Evolutionary conservation across 169 alveolate species (phyloP), one percentile per base, ranked within the genome.

Genomic region (Plasmodium chabaudi): DNA sequence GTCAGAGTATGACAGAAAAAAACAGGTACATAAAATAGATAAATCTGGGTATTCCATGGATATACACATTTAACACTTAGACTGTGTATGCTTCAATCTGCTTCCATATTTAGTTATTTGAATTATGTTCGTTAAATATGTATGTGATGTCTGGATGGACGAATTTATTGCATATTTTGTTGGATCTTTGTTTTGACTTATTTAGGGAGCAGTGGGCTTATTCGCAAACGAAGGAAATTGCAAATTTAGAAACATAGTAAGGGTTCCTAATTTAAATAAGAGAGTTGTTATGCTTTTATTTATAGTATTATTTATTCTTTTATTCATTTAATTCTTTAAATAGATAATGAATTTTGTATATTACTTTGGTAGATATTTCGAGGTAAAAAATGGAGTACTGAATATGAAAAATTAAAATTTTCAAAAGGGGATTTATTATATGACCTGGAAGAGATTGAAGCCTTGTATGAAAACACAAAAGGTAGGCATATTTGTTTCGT

Each of bases 231-330:
- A 61, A 49, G 90, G 90, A 71, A 68, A 69, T 25, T 82, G 90
- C 73, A 82, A 82, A 82, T 82, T 82, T 61, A 67, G 90, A 53
- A 82, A 82, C 60, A 68, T 82, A 13, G 90, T 82, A 82, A 82
- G 59, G 49, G 5, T 68, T 55, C 42, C 5, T 34, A 5, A 34
- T 34, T 3, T 34, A 34, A 3, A 34, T 34, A 4, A 34, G 7
- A 34, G 42, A 34, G 42, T 4, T 34, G 42, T 34, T 34, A 3
- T 27, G 4, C 5, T 27, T 27, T 27, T 27, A 27, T 27, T 27
- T 27, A 27, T 27, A 27, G 2, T 27, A 27, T 27, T 27, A 27
- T 27, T 27, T 27, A 3, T 3, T 34, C 0, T 34, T 34, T 34
- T 34, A 34, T 34, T 0, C 42, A 34, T 34, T 34, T 34, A 34